Evolutionary conservation across 2,329 filamentous ascomycete species (phyloP), one percentile per base, ranked within the genome.

Genomic region (Cercospora sp.): DNA sequence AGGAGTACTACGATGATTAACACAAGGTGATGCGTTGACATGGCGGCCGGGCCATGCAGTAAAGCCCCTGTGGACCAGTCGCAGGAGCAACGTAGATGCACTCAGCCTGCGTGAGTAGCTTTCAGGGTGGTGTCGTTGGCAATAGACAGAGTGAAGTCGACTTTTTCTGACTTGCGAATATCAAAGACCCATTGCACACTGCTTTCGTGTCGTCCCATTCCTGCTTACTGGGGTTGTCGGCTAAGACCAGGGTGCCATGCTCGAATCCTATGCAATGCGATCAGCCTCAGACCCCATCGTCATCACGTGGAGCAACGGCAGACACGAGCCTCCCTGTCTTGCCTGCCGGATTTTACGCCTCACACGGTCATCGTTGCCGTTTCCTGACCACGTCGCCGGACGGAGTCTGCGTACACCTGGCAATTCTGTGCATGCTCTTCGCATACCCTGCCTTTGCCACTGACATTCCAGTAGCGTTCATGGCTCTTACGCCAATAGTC

Each of bases 1-100:
- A 72, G 64, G 70, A 71, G 3, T 69, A 70, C 61, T 70, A 70
- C 57, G 69, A 72, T 40, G 71, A 72, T 53, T 72, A 65, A 67
- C 43, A 45, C 13, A 21, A 63, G 32, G n/a, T 18, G 58, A 18
- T 61, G 34, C 3, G 26, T 58, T 18, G 26, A 30, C n/a, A 30
- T 58, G 18, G 45, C 21, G 45, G 21, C 21, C 21, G 21, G 18
- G 21, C 10, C 45, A 24, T 24, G 45, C 10, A 26, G 21, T 24
- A 12, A 2, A 51, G 45, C 18, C 18, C 18, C 21, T 51, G 45
- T 26, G 45, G 10, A 24, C 21, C 45, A 51, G 45, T 51, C 18
- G 45, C 45, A 51, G 45, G 21, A 16, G 45, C 45, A 43, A 43
- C 37, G 5, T 13, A 13, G 45, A 3, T 13, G 21, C 21, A 13